A percentile compares a stretch with the other conserved stretches of the same genome.
Evolutionary conservation across 2,329 filamentous ascomycete species (phyloP).

Genomic region (Amesomyces nigricolor): DNA sequence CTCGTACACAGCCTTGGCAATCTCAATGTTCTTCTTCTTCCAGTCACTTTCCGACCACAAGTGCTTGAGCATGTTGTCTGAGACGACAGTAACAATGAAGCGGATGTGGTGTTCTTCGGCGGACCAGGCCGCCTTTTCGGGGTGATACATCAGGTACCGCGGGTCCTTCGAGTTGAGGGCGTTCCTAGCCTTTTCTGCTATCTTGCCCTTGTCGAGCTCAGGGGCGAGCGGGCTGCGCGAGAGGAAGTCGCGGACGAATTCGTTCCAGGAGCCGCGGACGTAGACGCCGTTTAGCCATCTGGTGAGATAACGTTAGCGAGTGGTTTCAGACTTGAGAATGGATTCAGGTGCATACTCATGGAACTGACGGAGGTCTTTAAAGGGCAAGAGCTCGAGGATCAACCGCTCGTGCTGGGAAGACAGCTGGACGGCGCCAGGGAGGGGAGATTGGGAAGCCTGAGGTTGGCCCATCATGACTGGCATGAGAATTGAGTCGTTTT

Average conservation of each 20-base stretch:
- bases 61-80: constrained; percentile 32
- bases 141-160: constrained; percentile 34
- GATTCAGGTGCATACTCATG: constrained; percentile 21
- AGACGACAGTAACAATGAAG: constrained; percentile 35
- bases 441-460: neutral
- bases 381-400: constrained; percentile 36
- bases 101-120: constrained; percentile 36
- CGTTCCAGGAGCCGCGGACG: constrained; percentile 34
- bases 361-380: constrained; percentile 32
- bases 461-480: constrained; percentile 14
- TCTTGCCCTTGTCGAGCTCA: constrained; percentile 33
- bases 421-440: constrained; percentile 9
- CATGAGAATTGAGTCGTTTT: neutral
- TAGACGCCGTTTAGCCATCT: constrained; percentile 32
- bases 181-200: constrained; percentile 29
- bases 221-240: constrained; percentile 20
- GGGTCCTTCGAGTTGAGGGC: constrained; percentile 29
- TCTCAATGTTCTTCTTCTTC: constrained; percentile 30
- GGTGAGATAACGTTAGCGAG: no score
- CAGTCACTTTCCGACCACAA: constrained; percentile 32
- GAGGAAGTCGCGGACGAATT: constrained; percentile 34
- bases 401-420: constrained; percentile 35
- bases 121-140: constrained; percentile 34
- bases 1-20: constrained; percentile 35
- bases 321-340: no score